A percentile compares a stretch with the other conserved stretches of the same genome.
Evolutionary conservation across 306 rosid genomes (phyloP).

Genomic region (Ormosia emarginata): DNA sequence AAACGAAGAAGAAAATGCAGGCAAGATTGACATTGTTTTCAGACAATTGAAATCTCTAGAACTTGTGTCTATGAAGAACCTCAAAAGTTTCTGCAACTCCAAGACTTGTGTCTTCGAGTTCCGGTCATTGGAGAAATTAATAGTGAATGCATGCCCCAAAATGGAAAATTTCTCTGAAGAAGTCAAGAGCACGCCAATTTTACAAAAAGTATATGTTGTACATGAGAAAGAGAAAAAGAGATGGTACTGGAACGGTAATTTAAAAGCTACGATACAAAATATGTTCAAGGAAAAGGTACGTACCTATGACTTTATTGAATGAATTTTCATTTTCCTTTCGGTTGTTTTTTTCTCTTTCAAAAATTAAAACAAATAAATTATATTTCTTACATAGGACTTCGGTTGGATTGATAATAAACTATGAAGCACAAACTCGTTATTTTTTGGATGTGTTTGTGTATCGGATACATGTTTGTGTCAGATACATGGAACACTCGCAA

Average conservation of each 20-base stretch:
- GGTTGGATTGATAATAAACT: neutral
- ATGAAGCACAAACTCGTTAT: too few species aligned
- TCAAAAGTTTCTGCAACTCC: neutral
- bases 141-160: neutral
- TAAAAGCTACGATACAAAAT: neutral
- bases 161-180: neutral
- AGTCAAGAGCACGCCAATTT: neutral
- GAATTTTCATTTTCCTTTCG: neutral
- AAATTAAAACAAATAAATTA: neutral
- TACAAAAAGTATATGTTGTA: neutral
- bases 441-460: too few species aligned
- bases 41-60: neutral
- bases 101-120: neutral
- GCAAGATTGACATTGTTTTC: neutral
- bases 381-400: too few species aligned
- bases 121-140: neutral
- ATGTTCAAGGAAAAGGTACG: neutral
- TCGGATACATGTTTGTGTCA: too few species aligned
- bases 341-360: neutral
- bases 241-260: constrained; percentile 7
- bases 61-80: neutral
- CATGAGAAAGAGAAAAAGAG: neutral
- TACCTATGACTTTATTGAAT: neutral
- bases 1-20: neutral
- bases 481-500: too few species aligned